Evolutionary conservation across 2,329 filamentous ascomycete species (phyloP), one percentile per base, ranked within the genome.

Genomic region (Colletotrichum liriopes): DNA sequence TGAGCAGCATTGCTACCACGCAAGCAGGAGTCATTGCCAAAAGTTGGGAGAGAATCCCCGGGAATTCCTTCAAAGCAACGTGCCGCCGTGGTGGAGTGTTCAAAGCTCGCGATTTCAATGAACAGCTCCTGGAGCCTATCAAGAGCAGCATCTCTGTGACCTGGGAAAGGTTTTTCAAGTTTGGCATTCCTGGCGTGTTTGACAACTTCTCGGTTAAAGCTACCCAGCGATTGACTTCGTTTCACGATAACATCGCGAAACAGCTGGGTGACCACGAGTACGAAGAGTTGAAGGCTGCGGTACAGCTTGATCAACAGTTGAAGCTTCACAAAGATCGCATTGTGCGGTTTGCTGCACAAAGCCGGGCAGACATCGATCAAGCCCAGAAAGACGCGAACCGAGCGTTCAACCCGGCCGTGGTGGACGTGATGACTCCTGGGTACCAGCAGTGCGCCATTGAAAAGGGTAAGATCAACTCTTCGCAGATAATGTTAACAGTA

Each of bases 381-480:
- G 69, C 69, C 2, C 69, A 68, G 1, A 63, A 59, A 12, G 54
- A 37, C 12, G 64, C 69, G 6, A 72, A 14, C n/a, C 65, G 69
- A 16, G 20, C 37, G 9, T 26, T 59, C 5, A 49, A 8, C 12
- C 51, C 51, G 1, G 11, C 55, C 4, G 18, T 63, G 4, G 26
- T 9, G 2, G 6, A 29, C 2, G 20, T 1, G 1, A 63, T 68
- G 69, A n/a, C 8, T 1, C 51, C 52, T 7, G 69, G 32, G 2
- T 72, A 72, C 12, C 5, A 41, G 5, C 11, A 47, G 4, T 68
- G 69, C n/a, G 2, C 11, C 1, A 2, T 0, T 1, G 11, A 32
- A 5, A 29, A 0, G 16, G 66, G 66, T 58, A 45, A 41, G 9
- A 23, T 2, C 3, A 16, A 16, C 7, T 9, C 41, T 18, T n/a